Conservation (phyloP, 2,329 filamentous ascomycete genomes). For the Alternaria angustiovoidea region DNA sequence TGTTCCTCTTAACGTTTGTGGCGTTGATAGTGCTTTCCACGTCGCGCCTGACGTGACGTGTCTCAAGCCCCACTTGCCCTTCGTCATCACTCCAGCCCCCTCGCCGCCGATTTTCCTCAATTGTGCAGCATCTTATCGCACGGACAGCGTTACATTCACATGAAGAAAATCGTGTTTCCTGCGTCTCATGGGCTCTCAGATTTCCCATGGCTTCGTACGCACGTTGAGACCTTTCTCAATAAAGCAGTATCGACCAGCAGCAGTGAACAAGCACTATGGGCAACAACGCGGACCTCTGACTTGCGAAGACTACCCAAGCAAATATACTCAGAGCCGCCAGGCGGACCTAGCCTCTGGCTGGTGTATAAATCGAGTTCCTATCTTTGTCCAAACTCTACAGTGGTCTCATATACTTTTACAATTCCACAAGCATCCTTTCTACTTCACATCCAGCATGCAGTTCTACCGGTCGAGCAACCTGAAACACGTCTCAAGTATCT, state of each 20-base stretch:
- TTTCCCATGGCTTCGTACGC: too few relatives aligned
- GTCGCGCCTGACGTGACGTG: not conserved
- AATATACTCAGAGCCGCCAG: not conserved
- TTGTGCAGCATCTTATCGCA: not conserved
- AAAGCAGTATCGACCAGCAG: not conserved
- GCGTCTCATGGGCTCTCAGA: too few relatives aligned
- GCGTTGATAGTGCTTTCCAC: not conserved
- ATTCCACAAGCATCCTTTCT: not conserved
- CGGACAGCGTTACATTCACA: not conserved
- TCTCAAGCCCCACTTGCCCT: not conserved
- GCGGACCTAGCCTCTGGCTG: not conserved
- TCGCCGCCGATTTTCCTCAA: not conserved
- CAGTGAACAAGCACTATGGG: not conserved
- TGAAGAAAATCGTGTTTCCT: not conserved
- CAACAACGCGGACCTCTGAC: not conserved
- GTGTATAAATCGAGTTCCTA: not conserved
- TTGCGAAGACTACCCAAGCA: not conserved
- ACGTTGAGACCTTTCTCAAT: not conserved
- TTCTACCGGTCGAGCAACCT: not conserved
- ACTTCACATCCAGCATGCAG: not conserved
- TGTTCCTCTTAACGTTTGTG: not conserved
- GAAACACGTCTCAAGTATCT: not conserved
- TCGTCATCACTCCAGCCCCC: not conserved
- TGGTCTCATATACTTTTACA: slow-evolving; percentile 10
- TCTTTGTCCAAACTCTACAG: not conserved